Percentiles rank a stretch among this genome's conserved stretches.
Evolutionary conservation across 345 rosid species (phyloP).

Genomic region (Eucalyptus camaldulensis): DNA sequence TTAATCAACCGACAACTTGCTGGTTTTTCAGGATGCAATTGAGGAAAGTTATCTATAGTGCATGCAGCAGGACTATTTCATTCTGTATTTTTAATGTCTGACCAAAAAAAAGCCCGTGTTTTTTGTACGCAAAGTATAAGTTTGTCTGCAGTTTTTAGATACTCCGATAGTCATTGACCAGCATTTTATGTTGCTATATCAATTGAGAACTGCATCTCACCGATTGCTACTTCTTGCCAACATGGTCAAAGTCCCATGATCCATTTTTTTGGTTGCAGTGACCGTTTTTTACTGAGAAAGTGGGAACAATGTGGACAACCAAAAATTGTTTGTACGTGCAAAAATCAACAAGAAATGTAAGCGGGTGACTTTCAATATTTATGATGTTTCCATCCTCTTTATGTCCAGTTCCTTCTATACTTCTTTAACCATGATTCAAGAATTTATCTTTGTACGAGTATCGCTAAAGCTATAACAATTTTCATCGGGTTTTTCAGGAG

Average conservation of each 20-base stretch:
- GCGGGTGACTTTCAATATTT: conserved; percentile 17
- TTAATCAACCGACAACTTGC: not conserved
- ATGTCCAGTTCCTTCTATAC: not conserved
- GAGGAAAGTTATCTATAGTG: not conserved
- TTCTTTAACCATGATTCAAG: not conserved
- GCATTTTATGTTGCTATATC: not conserved
- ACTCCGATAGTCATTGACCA: not conserved
- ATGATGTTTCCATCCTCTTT: not conserved
- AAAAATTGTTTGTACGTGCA: conserved; percentile 81
- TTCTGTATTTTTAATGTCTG: not conserved
- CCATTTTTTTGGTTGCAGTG: conserved; percentile 18
- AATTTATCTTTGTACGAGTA: not conserved
- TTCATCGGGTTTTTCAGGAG: conserved; percentile 24
- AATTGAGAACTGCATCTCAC: not conserved
- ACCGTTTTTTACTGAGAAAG: conserved; percentile 49
- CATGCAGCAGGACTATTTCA: not conserved
- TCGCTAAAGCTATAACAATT: too few relatives aligned
- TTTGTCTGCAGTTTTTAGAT: not conserved
- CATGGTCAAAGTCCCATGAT: not conserved
- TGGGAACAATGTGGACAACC: conserved; percentile 93
- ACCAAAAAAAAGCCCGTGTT: not conserved
- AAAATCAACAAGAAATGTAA: conserved; percentile 88
- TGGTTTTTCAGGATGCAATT: not conserved
- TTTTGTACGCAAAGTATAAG: not conserved
- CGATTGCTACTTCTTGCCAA: not conserved